These are phyloP conservation scores for Metarhizium anisopliae DNA, from an alignment of 2,329 filamentous ascomycete species.

Conservation along the genomic window DNA sequence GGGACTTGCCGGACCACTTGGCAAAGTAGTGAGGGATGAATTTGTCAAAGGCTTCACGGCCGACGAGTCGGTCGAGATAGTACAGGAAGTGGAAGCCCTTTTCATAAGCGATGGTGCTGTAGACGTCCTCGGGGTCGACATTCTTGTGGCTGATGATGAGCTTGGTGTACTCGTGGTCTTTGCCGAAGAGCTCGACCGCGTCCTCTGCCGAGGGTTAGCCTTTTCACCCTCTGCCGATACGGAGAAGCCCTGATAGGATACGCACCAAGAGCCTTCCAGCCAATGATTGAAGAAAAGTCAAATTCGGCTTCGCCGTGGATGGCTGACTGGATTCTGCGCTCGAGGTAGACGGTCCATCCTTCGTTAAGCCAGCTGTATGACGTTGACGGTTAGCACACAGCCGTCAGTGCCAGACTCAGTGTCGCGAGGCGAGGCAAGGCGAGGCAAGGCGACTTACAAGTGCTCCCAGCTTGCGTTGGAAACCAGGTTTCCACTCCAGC, in stretches of 20 bases:
- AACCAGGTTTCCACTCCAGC: constrained; percentile 85
- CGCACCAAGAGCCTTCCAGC: constrained; percentile 75
- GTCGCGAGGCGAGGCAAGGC: neutral
- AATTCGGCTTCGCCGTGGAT: constrained; percentile 79
- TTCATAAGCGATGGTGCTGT: constrained; percentile 87
- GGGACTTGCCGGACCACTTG: constrained; percentile 73
- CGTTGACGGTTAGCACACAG: constrained; percentile 1
- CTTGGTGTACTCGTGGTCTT: constrained; percentile 87
- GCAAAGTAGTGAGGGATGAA: constrained; percentile 96
- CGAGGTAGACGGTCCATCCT: constrained; percentile 92
- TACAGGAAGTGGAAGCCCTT: constrained; percentile 95
- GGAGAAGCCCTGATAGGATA: neutral
- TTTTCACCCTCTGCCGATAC: neutral
- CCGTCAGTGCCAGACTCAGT: neutral
- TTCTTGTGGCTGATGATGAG: constrained; percentile 80
- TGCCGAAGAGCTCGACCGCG: constrained; percentile 67
- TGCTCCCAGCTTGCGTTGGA: constrained; percentile 76
- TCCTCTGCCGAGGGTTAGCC: constrained; percentile 43
- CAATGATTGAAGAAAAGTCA: constrained; percentile 92
- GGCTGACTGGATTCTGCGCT: constrained; percentile 69
- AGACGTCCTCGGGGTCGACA: constrained; percentile 91
- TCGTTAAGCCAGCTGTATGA: constrained; percentile 53
- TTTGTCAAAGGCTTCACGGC: constrained; percentile 79
- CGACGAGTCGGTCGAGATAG: constrained; percentile 77
- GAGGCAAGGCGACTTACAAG: constrained; percentile 40